phyloP scores from a whole-genome alignment of 73 alveolate genomes.

The Blepharisma japonicum region DNA sequence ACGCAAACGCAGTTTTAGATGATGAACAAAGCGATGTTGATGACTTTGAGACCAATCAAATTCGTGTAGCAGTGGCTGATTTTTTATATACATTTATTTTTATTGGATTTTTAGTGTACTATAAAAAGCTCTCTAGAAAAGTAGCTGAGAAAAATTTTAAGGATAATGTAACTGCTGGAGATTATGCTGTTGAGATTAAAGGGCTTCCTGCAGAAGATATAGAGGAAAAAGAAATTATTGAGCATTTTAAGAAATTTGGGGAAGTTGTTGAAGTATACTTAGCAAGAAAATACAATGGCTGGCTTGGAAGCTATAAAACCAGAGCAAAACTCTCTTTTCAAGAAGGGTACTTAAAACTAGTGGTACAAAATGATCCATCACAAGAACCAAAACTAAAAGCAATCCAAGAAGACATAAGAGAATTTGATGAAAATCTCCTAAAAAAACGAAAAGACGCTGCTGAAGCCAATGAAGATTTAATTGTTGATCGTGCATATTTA shows the following conservation, averaged over 20 bases:
- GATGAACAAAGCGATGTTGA: not conserved
- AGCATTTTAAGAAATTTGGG: constrained; percentile 16
- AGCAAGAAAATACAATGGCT: constrained; percentile 11
- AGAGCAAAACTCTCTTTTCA: not conserved
- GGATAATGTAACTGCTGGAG: constrained; percentile 4
- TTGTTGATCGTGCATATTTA: not conserved
- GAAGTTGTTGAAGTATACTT: not conserved
- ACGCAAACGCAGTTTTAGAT: not conserved
- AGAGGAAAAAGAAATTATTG: not conserved
- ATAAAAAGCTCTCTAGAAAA: not conserved
- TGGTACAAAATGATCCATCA: not conserved
- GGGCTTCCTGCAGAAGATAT: constrained; percentile 13
- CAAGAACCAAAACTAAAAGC: not conserved
- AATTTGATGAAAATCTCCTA: not conserved
- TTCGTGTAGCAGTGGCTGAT: not conserved
- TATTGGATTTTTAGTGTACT: not conserved
- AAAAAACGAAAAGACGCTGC: not conserved
- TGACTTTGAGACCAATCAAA: not conserved
- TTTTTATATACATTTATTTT: not conserved
- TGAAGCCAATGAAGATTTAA: not conserved
- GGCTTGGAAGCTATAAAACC: not conserved
- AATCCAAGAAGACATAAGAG: not conserved
- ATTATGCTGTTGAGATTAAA: constrained; percentile 14
- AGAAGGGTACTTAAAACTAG: not conserved
- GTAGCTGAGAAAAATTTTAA: not conserved